A percentile compares a stretch with the other conserved stretches of the same genome.
Conservation (phyloP, 306 rosid genomes). For the Acacia confusa region DNA sequence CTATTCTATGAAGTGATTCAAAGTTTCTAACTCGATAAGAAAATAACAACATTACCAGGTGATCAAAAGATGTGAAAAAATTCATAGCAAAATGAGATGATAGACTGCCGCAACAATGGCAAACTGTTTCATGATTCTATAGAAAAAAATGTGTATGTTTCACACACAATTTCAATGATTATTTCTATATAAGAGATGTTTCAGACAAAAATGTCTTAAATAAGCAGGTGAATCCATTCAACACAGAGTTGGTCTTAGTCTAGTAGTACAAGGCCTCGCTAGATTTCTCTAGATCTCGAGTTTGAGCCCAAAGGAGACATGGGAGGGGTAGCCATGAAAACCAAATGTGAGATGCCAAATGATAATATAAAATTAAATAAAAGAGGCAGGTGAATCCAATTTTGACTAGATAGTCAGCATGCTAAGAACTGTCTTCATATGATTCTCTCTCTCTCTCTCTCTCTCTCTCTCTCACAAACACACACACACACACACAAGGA, state of each 20-base stretch:
- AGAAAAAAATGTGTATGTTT: not conserved
- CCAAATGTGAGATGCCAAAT: fast-evolving
- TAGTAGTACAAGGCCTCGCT: too few relatives aligned
- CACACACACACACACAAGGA: not conserved
- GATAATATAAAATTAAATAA: not conserved
- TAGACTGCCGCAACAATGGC: not conserved
- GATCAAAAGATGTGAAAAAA: not conserved
- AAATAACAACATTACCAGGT: not conserved
- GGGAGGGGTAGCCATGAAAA: too few relatives aligned
- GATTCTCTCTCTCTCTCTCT: not conserved
- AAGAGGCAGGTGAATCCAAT: not conserved
- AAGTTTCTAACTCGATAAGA: not conserved
- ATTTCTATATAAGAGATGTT: not conserved
- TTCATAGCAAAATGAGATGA: not conserved
- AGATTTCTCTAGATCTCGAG: too few relatives aligned
- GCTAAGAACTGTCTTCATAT: not conserved
- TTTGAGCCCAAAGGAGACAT: too few relatives aligned
- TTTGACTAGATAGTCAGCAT: not conserved
- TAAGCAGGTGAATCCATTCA: not conserved
- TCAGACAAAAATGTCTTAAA: not conserved
- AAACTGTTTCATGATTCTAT: not conserved
- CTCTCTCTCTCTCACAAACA: not conserved
- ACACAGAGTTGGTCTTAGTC: too few relatives aligned
- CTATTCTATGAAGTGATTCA: not conserved
- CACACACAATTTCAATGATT: not conserved